A percentile compares a stretch with the other conserved stretches of the same genome.
Conservation (phyloP, 129 eudicot genomes). For the Solidago caesia region DNA sequence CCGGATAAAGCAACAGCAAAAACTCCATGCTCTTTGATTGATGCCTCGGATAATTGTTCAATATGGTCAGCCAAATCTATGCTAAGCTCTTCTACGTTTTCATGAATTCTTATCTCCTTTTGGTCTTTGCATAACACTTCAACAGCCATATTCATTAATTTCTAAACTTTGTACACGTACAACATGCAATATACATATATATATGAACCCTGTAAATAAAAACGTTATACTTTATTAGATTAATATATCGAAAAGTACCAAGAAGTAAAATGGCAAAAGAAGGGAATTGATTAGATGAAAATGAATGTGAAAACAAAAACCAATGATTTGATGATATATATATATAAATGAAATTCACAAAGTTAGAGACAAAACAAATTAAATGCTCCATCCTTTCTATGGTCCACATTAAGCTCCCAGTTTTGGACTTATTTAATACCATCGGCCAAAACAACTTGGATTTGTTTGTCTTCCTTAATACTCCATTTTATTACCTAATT, state of each 20-base stretch:
- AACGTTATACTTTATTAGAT: constrained; percentile 10
- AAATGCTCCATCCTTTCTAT: background rate
- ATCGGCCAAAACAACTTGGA: constrained; percentile 11
- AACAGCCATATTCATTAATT: constrained; percentile 39
- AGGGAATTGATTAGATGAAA: constrained; percentile 18
- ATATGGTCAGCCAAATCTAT: constrained; percentile 65
- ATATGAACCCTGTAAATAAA: background rate
- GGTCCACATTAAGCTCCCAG: background rate
- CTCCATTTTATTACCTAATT: too few species aligned
- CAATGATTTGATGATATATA: background rate
- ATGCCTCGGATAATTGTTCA: constrained; percentile 56
- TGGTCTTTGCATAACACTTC: constrained; percentile 37
- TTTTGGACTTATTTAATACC: constrained; percentile 12
- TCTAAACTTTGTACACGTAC: background rate
- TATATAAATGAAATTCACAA: background rate
- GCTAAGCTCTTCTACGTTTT: constrained; percentile 56
- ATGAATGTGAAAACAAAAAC: background rate
- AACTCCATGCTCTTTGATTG: constrained; percentile 64
- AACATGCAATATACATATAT: too few species aligned
- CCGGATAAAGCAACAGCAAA: constrained; percentile 79
- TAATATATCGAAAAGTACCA: background rate
- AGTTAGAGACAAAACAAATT: background rate
- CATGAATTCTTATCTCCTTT: constrained; percentile 56
- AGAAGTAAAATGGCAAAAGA: constrained; percentile 24
- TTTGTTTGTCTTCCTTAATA: background rate